Percentiles rank a stretch among this genome's conserved stretches.
Conservation (phyloP, 208 protist species). For the Leptomonas seymouri region DNA sequence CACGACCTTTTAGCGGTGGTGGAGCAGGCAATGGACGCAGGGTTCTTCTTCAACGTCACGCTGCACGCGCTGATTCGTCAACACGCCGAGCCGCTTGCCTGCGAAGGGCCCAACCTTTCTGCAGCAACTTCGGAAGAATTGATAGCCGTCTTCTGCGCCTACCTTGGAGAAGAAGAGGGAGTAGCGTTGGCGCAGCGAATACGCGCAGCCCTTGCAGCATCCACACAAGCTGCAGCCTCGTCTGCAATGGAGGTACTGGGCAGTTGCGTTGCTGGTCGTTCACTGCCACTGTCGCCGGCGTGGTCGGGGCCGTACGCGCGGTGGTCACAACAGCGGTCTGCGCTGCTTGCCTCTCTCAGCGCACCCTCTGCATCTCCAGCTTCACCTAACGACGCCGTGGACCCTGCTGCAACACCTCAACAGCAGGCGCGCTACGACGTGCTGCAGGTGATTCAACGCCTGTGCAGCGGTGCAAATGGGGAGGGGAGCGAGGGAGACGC, state of each 20-base stretch:
- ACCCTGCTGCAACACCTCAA: background rate
- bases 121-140: conserved; percentile 15
- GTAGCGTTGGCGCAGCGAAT: conserved; percentile 10
- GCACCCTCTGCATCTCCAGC: background rate
- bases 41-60: conserved; percentile 29
- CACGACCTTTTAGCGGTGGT: conserved; percentile 22
- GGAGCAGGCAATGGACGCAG: conserved; percentile 16
- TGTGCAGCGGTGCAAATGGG: conserved; percentile 17
- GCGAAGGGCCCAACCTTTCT: background rate
- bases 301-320: conserved; percentile 14
- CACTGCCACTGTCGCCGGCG: conserved; percentile 13
- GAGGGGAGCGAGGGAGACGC: too few relatives aligned
- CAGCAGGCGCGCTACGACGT: conserved; percentile 8
- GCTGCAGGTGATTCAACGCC: conserved; percentile 17
- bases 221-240: background rate
- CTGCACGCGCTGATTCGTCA: conserved; percentile 17
- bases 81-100: conserved; percentile 3
- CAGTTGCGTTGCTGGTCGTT: conserved; percentile 21
- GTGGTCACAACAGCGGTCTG: conserved; percentile 20
- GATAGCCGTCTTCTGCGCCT: conserved; percentile 24
- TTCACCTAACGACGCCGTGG: background rate
- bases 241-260: conserved; percentile 13
- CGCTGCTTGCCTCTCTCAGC: conserved; percentile 1
- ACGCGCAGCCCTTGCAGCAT: background rate
- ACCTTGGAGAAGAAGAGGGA: conserved; percentile 18